Evolutionary conservation across 2,329 filamentous ascomycete genomes (phyloP), one percentile per base, ranked within the genome.

Genomic region (Cladosporium sphaerospermum): DNA sequence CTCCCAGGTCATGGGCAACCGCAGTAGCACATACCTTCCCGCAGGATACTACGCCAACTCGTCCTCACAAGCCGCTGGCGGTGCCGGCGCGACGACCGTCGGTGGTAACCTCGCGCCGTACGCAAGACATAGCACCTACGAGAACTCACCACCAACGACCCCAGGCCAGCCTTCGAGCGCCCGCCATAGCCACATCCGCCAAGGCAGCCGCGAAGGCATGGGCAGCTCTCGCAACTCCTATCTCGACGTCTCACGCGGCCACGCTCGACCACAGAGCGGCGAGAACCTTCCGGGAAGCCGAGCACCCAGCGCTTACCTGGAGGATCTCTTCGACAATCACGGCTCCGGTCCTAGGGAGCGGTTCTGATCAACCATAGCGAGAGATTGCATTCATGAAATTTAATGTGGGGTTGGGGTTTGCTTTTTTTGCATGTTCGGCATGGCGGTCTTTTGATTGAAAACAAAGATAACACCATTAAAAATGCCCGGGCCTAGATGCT

Each of bases 41-140:
- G 86, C 92, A 3, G 92, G 92, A 1, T 96, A 95, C 73, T 97
- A 97, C 66, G 85, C 89, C 32, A 80, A 88, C 4, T 81, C 85
- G 18, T 78, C 77, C 32, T 78, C 75, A 9, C 74, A 71, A 52
- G 66, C 73, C n/a, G 71, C 71, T 31, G 64, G 66, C 8, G 71
- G 71, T 33, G 64, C 58, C 4, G 69, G 69, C 4, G 69, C 69
- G n/a, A 73, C 71, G 13, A 63, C 76, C 57, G 61, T 75, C 52
- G 69, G 77, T 57, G 66, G 72, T 57, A 63, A 62, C 10, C 54
- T 64, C 63, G 60, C 61, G 18, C 62, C 61, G 59, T 59, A 62
- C 54, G 62, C 63, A 36, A 59, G 62, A 7, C 54, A 67, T 52
- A 65, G 60, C 50, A 51, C 51, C 10, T 45, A 58, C 47, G 48